Evolutionary conservation across 345 rosid species (phyloP), one percentile per base, ranked within the genome.

Genomic region (Sapria himalayana): DNA sequence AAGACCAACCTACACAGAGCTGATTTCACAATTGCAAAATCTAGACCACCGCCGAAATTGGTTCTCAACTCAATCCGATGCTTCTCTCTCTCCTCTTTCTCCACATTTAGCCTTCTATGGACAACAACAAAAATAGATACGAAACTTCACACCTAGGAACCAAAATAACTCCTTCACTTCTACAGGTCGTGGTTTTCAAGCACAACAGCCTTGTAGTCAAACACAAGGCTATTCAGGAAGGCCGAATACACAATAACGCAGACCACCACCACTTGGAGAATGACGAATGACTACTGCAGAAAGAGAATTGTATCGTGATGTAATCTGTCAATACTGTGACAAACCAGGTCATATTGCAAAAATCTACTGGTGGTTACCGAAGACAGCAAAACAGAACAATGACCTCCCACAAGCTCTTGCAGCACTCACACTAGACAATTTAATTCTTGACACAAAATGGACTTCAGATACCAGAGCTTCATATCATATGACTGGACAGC

Each of bases 31-130:
- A 22, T 21, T 50, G 3, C 47, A 41, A 40, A 29, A 16, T 11
- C 6, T 19, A 9, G 47, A 50, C 9, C 52, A 52, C 0, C 19
- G 33, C 2, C 12, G 8, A 0, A 37, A 11, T 14, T 37, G 46
- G 40, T 52, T 37, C 8, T 37, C 25, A 13, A 44, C 19, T 17
- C 45, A 17, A 9, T 2, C 14, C 14, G 18, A 37, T 21, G 19
- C 9, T 1, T 10, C 32, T 1, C 4, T n/a, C 7, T 33, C 49
- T n/a, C n/a, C n/a, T 4, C 31, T 52, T 24, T 35, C 29, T 9
- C 38, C 44, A 18, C 41, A 54, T 0, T 10, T 54, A 15, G 27
- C 29, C 22, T 54, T 54, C 4, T 45, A 45, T 33, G 36, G 47
- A 0, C 15, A 52, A 23, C 21, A 45, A 13, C 22, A 46, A 14